Evolutionary conservation across 768 basidiomycete species (phyloP), one percentile per base, ranked within the genome.

Genomic region (Pleurotus platypus): DNA sequence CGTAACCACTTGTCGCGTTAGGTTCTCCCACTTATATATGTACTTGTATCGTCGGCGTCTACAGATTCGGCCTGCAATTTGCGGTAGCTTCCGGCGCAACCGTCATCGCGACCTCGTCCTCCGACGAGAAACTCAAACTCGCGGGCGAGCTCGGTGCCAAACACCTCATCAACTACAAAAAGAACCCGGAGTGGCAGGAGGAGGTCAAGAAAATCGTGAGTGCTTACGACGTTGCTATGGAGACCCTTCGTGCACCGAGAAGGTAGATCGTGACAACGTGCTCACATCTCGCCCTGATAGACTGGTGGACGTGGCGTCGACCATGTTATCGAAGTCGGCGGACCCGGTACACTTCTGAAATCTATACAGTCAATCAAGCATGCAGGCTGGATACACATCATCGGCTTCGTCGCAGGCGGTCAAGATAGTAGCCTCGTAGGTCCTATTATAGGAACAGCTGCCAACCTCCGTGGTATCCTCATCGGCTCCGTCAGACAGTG

Each of bases 61-160:
- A 3, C 46, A 79, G 83, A 40, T 85, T 82, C 61, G 85, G 73
- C 3, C 69, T 80, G 2, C 83, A 87, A 68, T 69, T 89, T 46
- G 85, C 86, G 2, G 75, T 84, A 43, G 81, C 83, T 2, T 75
- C 81, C 5, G 86, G 86, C 39, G 86, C 85, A 1, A 78, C 69
- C 1, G 84, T 87, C 57, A 86, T 90, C 61, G 75, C 77, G 22
- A 89, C 86, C 0, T 87, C 86, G 0, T 87, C 85, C 0, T 84
- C 83, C 0, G 84, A 87, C 60, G 75, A 78, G 47, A 90, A 89
- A 62, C 73, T 87, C 13, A 73, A 78, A 58, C 59, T 78, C 27
- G 83, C 76, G 8, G 69, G 72, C 43, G 75, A 74, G 40, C 75
- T 85, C 15, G 84, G 86, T 16, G 78, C 74, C 8, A 74, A 77